Evolutionary conservation across 164 flowering plant species (phyloP), one percentile per base, ranked within the genome.

Genomic region (Stephania japonica): DNA sequence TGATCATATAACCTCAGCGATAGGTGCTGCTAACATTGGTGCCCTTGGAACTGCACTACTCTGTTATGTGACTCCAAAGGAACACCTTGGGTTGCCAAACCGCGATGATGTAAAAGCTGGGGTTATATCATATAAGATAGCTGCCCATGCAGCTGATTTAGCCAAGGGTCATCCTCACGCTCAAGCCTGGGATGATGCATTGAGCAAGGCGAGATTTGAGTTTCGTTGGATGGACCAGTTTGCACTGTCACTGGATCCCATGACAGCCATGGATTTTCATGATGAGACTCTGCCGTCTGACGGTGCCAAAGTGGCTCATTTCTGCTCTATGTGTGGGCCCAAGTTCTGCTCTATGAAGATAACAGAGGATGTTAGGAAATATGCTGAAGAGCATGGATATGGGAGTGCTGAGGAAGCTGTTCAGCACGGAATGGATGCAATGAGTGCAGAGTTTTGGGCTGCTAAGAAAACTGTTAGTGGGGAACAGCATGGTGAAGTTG

Each of bases 251-350:
- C 69, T 96, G 78, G 99, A 96, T 80, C 99, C 98, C 19, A 83
- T 89, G 94, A 96, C 99, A 71, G 98, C 99, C 65, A 90, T 91
- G 97, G 82, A 98, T 67, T 96, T 92, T 83, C 99, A 96, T 85
- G 99, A 93, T 70, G 98, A 96, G 75, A 91, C 97, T 49, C 81
- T 96, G 69, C 99, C 99, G 27, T 78, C 99, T 9, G 97, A 93
- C 23, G 99, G 99, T 65, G 98, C 98, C 26, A 96, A 96, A 80
- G 94, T 96, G 32, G 99, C 99, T 19, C 99, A 96, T 80, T 96
- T 96, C 81, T 93, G 98, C 86, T 93, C 98, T 12, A 96, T 96
- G 99, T 96, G 99, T 75, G 99, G 99, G 32, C 99, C 99, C 5
- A 96, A 96, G 82, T 96, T 96, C 78, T 96, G 99, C 78, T 96